Evolutionary conservation across 805 yeast genomes (phyloP).

Genomic region (Sugiyamaella mastotermitis): DNA sequence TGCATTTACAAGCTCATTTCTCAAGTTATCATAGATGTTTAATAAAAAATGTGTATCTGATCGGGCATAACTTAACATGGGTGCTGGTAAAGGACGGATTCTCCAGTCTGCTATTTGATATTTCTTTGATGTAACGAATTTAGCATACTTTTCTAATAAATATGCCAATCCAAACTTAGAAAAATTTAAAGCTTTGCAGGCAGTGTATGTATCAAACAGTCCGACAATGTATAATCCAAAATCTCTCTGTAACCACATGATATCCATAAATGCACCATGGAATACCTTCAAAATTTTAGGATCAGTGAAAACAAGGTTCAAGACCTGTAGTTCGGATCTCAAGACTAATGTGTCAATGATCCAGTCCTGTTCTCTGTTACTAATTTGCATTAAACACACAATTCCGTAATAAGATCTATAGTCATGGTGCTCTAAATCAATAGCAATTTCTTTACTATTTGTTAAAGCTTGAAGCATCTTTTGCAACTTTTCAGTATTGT

Average conservation of each 20-base stretch:
- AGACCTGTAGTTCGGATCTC: constrained; percentile 57
- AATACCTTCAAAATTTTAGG: constrained; percentile 80
- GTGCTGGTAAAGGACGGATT: constrained; percentile 68
- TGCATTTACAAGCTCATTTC: constrained; percentile 50
- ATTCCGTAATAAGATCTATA: constrained; percentile 84
- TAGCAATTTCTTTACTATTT: constrained; percentile 62
- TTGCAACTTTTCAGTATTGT: constrained; percentile 44
- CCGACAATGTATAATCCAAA: constrained; percentile 86
- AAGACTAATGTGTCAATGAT: constrained; percentile 77
- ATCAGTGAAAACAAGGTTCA: constrained; percentile 75
- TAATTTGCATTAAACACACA: constrained; percentile 89
- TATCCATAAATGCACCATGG: constrained; percentile 97
- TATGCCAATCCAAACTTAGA: constrained; percentile 82
- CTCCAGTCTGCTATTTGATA: constrained; percentile 98
- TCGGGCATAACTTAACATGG: constrained; percentile 82
- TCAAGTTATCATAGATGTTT: constrained; percentile 69
- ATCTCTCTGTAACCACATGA: constrained; percentile 94
- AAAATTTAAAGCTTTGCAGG: constrained; percentile 71
- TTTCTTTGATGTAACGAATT: constrained; percentile 84
- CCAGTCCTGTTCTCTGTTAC: constrained; percentile 76
- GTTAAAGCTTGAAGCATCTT: constrained; percentile 51
- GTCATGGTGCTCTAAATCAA: constrained; percentile 96
- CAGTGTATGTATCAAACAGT: constrained; percentile 88
- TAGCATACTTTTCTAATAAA: constrained; percentile 70
- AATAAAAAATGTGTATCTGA: constrained; percentile 92